A percentile compares a stretch with the other conserved stretches of the same genome.
These are phyloP conservation scores for Globisporangium cederbergense DNA, from an alignment of 352 stramenopile species.

Conservation along the genomic window DNA sequence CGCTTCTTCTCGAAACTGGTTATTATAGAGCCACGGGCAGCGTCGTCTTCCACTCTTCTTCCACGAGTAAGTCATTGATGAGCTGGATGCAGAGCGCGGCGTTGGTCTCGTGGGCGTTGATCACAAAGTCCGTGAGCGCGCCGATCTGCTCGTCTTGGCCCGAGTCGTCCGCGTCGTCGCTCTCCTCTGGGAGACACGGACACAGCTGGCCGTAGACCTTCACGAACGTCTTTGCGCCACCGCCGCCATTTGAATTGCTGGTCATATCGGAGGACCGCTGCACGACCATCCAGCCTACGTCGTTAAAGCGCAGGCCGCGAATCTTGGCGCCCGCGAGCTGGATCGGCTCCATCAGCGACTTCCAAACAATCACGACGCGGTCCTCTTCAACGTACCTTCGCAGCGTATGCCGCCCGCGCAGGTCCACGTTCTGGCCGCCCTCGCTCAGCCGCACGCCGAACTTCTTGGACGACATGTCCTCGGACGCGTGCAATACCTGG, in stretches of 20 bases:
- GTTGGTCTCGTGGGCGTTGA: constrained; percentile 31
- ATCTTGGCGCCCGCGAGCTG: constrained; percentile 32
- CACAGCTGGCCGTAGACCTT: constrained; percentile 13
- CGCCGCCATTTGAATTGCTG: not conserved
- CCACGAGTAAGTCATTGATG: constrained; percentile 33
- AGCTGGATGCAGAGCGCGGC: constrained; percentile 25
- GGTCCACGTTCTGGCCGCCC: constrained; percentile 23
- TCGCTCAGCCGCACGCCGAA: constrained; percentile 14
- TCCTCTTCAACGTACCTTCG: constrained; percentile 31
- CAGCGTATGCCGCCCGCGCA: constrained; percentile 41
- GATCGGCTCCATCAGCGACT: constrained; percentile 36
- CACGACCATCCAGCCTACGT: constrained; percentile 31
- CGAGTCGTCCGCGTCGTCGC: constrained; percentile 18
- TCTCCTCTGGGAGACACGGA: constrained; percentile 8
- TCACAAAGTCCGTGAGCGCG: constrained; percentile 35
- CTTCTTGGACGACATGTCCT: constrained; percentile 5
- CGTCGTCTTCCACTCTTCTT: constrained; percentile 42
- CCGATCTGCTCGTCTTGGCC: constrained; percentile 34
- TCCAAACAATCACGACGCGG: constrained; percentile 41
- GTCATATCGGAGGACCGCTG: constrained; percentile 2
- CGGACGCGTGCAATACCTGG: not conserved
- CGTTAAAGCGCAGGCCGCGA: constrained; percentile 27
- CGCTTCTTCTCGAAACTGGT: not conserved
- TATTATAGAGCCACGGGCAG: constrained; percentile 12
- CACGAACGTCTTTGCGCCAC: constrained; percentile 7